phyloP scores from a whole-genome alignment of 495 filamentous ascomycete species.

The Daldinia grandis region DNA sequence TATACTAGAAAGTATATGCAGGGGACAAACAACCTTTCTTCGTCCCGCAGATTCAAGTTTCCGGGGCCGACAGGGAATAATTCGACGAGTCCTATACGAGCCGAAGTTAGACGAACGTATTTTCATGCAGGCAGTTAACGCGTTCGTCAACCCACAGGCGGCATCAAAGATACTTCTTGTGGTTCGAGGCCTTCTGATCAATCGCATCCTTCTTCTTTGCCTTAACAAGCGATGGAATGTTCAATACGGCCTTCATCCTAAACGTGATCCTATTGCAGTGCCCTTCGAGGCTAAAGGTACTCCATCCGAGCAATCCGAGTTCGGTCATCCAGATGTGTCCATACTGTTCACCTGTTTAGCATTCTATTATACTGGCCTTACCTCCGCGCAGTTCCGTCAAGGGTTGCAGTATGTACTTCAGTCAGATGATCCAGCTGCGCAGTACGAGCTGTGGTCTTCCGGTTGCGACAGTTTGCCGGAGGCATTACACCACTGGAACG shows the following conservation, averaged over 20 bases:
- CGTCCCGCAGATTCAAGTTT: constrained; percentile 36
- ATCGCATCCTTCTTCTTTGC: constrained; percentile 51
- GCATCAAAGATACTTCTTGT: constrained; percentile 49
- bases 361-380: constrained; percentile 62
- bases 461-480: constrained; percentile 50
- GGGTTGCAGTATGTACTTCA: constrained; percentile 52
- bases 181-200: constrained; percentile 51
- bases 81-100: constrained; percentile 48
- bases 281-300: constrained; percentile 61
- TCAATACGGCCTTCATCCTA: constrained; percentile 54
- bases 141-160: constrained; percentile 45
- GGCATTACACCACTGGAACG: constrained; percentile 53
- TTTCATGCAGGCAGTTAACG: constrained; percentile 34
- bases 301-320: constrained; percentile 61
- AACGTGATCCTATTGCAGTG: constrained; percentile 57
- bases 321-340: constrained; percentile 64
- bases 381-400: constrained; percentile 50
- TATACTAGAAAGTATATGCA: constrained; percentile 46
- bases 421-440: constrained; percentile 60
- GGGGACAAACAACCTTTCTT: constrained; percentile 40
- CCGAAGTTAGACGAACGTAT: constrained; percentile 19
- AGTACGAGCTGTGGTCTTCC: constrained; percentile 59
- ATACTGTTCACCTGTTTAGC: constrained; percentile 62
- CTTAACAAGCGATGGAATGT: constrained; percentile 57
- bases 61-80: constrained; percentile 13